Evolutionary conservation across 164 flowering plant species (phyloP).

Genomic region (Amborella trichopoda): DNA sequence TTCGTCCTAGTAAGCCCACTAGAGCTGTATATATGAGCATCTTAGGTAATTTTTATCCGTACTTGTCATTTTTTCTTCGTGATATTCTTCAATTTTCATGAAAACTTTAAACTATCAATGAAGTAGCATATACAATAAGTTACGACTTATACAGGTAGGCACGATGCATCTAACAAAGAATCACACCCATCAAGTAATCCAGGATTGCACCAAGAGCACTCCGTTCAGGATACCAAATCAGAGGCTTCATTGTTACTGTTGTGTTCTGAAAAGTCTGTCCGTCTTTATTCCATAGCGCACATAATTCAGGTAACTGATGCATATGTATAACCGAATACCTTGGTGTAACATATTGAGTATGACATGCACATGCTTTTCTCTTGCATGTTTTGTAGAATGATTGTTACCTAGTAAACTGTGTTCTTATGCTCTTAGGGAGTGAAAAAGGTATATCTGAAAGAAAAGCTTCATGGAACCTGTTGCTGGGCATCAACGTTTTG

Average conservation of each 20-base stretch:
- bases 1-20: conserved; percentile 67
- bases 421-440: conserved; percentile 38
- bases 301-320: conserved; percentile 42
- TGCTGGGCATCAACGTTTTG: conserved; percentile 78
- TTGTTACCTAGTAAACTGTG: too few relatives aligned
- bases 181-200: conserved; percentile 13
- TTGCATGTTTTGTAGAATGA: too few relatives aligned
- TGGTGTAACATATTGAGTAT: too few relatives aligned
- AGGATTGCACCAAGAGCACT: conserved; percentile 17
- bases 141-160: conserved; percentile 39
- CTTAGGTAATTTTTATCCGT: conserved; percentile 60
- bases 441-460: conserved; percentile 71
- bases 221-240: conserved; percentile 18
- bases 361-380: too few relatives aligned
- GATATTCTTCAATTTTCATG: too few relatives aligned
- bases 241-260: conserved; percentile 39
- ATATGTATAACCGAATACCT: too few relatives aligned
- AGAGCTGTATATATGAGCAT: conserved; percentile 56
- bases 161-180: conserved; percentile 13
- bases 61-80: too few relatives aligned
- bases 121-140: too few relatives aligned
- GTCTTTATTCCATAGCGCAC: conserved; percentile 58
- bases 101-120: too few relatives aligned
- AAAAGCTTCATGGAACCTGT: conserved; percentile 48
- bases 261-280: conserved; percentile 78